A percentile compares a stretch with the other conserved stretches of the same genome.
Evolutionary conservation across 306 rosid species (phyloP).

Genomic region (Casuarina glauca): DNA sequence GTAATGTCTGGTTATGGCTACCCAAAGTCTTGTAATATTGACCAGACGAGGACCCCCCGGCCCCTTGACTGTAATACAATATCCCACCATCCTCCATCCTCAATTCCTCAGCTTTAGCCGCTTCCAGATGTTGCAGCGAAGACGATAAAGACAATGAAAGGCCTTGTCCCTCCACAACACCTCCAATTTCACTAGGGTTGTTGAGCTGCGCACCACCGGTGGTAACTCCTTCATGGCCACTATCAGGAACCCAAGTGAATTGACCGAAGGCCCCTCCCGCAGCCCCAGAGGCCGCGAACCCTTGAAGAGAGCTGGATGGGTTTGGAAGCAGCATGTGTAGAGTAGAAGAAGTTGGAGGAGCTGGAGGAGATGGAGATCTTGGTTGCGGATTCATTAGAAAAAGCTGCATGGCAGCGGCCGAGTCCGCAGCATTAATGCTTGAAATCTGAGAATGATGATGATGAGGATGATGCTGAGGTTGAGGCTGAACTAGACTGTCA

Average conservation of each 20-base stretch:
- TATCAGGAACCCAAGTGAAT: slow-evolving; percentile 63
- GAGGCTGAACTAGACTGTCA: slow-evolving; percentile 27
- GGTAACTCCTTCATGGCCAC: slow-evolving; percentile 32
- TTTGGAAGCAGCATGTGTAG: slow-evolving; percentile 81
- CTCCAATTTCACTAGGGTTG: slow-evolving; percentile 34
- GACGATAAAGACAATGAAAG: slow-evolving; percentile 72
- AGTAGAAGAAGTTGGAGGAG: slow-evolving; percentile 46
- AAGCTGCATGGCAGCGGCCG: slow-evolving; percentile 99
- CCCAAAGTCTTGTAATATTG: slow-evolving; percentile 47
- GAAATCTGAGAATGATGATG: slow-evolving; percentile 54
- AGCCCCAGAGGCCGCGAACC: slow-evolving; percentile 13
- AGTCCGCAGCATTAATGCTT: slow-evolving; percentile 71
- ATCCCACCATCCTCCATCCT: slow-evolving; percentile 51
- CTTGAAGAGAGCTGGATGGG: slow-evolving; percentile 52
- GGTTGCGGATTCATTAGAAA: slow-evolving; percentile 83
- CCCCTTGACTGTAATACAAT: slow-evolving; percentile 43
- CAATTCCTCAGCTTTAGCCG: slow-evolving; percentile 68
- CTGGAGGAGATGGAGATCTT: slow-evolving; percentile 69
- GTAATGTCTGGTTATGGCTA: slow-evolving; percentile 38
- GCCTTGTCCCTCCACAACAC: slow-evolving; percentile 62
- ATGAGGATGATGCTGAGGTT: slow-evolving; percentile 26
- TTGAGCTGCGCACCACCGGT: slow-evolving; percentile 21
- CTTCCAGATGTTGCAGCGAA: slow-evolving; percentile 60
- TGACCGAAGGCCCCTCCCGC: slow-evolving; percentile 61
- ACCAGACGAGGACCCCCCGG: slow-evolving; percentile 27